These are phyloP conservation scores for Xylaria cubensis DNA, from an alignment of 495 filamentous ascomycete genomes.

Conservation along the genomic window DNA sequence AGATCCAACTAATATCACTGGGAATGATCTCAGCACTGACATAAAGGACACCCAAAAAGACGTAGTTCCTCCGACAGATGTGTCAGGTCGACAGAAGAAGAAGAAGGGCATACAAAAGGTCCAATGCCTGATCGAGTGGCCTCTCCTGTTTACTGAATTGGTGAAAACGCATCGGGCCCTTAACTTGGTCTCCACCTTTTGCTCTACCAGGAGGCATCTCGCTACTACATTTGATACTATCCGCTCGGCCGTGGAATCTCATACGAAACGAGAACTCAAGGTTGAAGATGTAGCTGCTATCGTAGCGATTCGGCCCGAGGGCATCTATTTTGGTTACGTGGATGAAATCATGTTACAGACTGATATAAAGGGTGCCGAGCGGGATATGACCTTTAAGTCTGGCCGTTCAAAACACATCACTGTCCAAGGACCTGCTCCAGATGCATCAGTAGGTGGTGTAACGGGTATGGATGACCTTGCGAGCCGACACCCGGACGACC, in stretches of 20 bases:
- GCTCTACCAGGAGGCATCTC: conserved; percentile 88
- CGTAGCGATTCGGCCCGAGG: conserved; percentile 74
- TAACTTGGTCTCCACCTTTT: conserved; percentile 94
- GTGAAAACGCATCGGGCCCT: conserved; percentile 81
- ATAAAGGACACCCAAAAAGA: conserved; percentile 27
- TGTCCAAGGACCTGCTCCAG: conserved; percentile 48
- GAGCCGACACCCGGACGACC: conserved; percentile 40
- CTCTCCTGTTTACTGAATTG: conserved; percentile 72
- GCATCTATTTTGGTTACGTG: conserved; percentile 85
- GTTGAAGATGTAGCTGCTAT: conserved; percentile 84
- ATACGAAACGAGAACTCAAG: conserved; percentile 72
- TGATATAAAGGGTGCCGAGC: conserved; percentile 71
- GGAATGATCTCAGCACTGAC: neutral
- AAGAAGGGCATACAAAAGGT: conserved; percentile 27
- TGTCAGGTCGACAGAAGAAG: conserved; percentile 28
- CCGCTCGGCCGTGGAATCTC: conserved; percentile 80
- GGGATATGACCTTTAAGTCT: conserved; percentile 58
- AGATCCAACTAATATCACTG: neutral
- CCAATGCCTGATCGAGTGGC: conserved; percentile 63
- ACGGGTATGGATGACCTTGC: conserved; percentile 52
- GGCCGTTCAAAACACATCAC: conserved; percentile 49
- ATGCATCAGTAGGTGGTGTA: conserved; percentile 57
- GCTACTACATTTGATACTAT: conserved; percentile 91
- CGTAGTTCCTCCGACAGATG: conserved; percentile 30
- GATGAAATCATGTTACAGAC: conserved; percentile 81